Evolutionary conservation across 139 green algal genomes (phyloP).

Genomic region (Chlorella sp.): DNA sequence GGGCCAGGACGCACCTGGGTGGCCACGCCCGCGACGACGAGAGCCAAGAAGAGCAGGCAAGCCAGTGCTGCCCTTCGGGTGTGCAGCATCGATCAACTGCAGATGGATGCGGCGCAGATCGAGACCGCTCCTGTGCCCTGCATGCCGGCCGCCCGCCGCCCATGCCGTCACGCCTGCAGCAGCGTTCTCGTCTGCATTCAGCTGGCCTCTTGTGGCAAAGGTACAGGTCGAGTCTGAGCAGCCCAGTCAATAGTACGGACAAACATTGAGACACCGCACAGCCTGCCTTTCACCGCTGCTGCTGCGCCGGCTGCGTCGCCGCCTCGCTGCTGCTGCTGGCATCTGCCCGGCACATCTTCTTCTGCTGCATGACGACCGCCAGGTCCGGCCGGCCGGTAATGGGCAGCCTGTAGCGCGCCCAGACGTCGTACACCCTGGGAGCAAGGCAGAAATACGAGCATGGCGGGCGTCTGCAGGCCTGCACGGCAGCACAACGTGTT

Average conservation of each 20-base stretch:
- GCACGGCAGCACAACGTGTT: neutral
- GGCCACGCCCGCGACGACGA: neutral
- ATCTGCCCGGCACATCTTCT: slow-evolving; percentile 43
- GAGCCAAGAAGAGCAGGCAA: neutral
- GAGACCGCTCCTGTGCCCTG: too few species aligned
- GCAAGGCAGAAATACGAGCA: neutral
- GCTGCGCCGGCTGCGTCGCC: neutral
- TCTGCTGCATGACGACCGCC: slow-evolving; percentile 47
- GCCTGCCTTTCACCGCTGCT: neutral
- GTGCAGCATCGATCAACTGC: too few species aligned
- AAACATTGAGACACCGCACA: too few species aligned
- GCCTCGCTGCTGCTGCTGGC: neutral
- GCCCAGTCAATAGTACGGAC: too few species aligned
- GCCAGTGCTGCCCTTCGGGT: too few species aligned
- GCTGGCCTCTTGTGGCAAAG: too few species aligned
- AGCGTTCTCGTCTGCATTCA: too few species aligned
- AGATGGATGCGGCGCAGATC: too few species aligned
- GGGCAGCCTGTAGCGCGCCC: slow-evolving; percentile 79
- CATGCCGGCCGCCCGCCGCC: too few species aligned
- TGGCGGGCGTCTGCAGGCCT: neutral
- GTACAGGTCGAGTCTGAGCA: too few species aligned
- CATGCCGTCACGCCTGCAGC: too few species aligned
- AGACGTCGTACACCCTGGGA: slow-evolving; percentile 86
- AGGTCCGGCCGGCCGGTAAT: slow-evolving; percentile 73
- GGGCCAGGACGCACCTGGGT: neutral